Percentiles rank a stretch among this genome's conserved stretches.
Evolutionary conservation across 176 grass and related monocot genomes (phyloP).

Genomic region (Themeda triandra): DNA sequence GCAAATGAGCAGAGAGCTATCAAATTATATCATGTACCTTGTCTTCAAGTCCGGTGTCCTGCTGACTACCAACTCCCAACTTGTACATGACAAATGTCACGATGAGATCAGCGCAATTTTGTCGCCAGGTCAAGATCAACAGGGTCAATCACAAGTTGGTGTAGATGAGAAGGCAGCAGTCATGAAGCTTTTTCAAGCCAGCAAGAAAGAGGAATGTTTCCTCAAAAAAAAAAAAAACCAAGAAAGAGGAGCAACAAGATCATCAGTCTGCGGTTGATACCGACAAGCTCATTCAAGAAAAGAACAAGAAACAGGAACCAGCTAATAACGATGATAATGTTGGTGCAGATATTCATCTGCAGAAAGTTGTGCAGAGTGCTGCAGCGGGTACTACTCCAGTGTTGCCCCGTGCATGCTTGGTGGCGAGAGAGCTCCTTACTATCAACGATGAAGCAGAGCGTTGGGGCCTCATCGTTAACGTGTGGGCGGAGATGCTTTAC

Average conservation of each 20-base stretch:
- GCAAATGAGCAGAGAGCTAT: background rate
- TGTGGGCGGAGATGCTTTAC: background rate
- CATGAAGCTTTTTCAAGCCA: background rate
- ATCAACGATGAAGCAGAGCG: background rate
- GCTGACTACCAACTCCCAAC: background rate
- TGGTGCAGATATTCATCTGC: no score
- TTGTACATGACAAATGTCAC: background rate
- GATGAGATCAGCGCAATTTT: background rate
- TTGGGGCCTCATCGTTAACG: background rate
- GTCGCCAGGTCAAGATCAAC: background rate
- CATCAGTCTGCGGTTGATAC: background rate
- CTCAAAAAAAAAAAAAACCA: no score
- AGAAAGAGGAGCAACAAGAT: no score
- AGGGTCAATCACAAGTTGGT: background rate
- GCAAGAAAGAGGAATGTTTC: background rate
- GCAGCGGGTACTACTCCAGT: background rate
- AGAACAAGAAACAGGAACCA: no score
- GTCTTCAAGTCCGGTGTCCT: background rate
- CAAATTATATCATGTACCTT: conserved; percentile 12
- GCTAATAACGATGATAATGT: no score
- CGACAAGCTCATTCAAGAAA: background rate
- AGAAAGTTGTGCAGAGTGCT: no score
- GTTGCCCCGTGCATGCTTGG: background rate
- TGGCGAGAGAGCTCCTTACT: background rate
- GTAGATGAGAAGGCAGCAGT: background rate